Evolutionary conservation across 164 flowering plant species (phyloP), one percentile per base, ranked within the genome.

Genomic region (Santalum album): DNA sequence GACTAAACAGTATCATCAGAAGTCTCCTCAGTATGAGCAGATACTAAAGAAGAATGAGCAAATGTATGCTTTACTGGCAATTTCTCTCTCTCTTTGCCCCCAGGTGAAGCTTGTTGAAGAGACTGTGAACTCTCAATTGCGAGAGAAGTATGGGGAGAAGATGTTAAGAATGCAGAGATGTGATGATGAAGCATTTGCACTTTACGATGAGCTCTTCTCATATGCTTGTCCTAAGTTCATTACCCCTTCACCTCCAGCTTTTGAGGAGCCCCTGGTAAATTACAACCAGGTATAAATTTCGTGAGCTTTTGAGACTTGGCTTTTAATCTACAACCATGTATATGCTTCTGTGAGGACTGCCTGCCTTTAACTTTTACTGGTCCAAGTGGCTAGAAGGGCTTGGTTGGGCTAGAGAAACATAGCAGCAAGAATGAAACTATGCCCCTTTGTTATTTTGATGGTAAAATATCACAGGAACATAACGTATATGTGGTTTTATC

Each of bases 141-240:
- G 87, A 63, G 99, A 94, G 73, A 94, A 94, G 69, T 85, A 94
- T 65, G 99, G 99, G 57, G 99, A 94, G 54, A 94, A 94, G 75
- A 94, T 94, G 97, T 56, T 51, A 44, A 80, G 88, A 67, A 90
- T 90, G 97, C 97, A 85, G 73, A 74, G 97, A 65, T 81, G 71
- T 59, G 99, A 87, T 55, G 99, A 94, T 24, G 99, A 90, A 68
- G 87, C 96, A 49, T 87, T 78, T 81, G 80, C 84, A 49, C 78
- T 83, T 2, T 94, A 87, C 76, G 99, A 94, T 60, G 99, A 94
- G 75, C 95, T 87, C 45, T 94, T 94, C 77, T 94, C 99, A 2
- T 94, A 94, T 78, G 97, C 97, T 22, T 94, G 99, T 51, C 99
- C 99, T 7, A 94, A 94, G 69, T 94, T 94, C 61, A 94, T 94